phyloP scores from a whole-genome alignment of 2,329 filamentous ascomycete genomes.

The Pseudogymnoascus sp. region DNA sequence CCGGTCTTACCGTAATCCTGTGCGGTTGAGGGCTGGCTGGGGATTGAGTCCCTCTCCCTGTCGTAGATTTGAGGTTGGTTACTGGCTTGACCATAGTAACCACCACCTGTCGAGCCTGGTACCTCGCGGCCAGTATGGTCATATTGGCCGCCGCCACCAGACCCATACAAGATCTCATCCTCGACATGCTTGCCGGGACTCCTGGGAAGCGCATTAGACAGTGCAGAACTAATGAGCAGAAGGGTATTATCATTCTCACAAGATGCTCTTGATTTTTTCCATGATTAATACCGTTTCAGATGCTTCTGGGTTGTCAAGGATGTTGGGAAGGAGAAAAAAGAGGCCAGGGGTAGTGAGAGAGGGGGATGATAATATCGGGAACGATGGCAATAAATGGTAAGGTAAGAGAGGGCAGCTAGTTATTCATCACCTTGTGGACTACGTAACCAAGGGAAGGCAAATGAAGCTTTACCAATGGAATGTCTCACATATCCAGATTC shows the following conservation, averaged over 20 bases:
- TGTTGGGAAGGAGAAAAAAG: neutral
- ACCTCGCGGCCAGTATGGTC: slow-evolving; percentile 10
- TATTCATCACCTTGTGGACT: slow-evolving; percentile 2
- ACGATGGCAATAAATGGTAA: slow-evolving; percentile 3
- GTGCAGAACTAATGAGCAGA: neutral
- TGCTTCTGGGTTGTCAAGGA: slow-evolving; percentile 3
- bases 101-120: neutral
- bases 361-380: neutral
- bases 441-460: neutral
- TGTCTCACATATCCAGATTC: neutral
- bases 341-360: neutral
- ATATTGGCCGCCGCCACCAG: slow-evolving; percentile 10
- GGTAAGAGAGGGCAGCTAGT: slow-evolving; percentile 4
- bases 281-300: slow-evolving; percentile 17
- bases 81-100: neutral
- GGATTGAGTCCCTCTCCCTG: neutral
- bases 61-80: neutral
- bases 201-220: slow-evolving; percentile 12
- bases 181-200: slow-evolving; percentile 20
- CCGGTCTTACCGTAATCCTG: neutral
- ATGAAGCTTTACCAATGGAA: slow-evolving; percentile 4
- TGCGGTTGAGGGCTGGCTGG: neutral
- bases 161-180: slow-evolving; percentile 22
- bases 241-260: slow-evolving; percentile 18
- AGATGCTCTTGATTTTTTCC: slow-evolving; percentile 27